These are phyloP conservation scores for Plasmodium sp. DNA, from an alignment of 169 alveolate species.

Conservation along the genomic window DNA sequence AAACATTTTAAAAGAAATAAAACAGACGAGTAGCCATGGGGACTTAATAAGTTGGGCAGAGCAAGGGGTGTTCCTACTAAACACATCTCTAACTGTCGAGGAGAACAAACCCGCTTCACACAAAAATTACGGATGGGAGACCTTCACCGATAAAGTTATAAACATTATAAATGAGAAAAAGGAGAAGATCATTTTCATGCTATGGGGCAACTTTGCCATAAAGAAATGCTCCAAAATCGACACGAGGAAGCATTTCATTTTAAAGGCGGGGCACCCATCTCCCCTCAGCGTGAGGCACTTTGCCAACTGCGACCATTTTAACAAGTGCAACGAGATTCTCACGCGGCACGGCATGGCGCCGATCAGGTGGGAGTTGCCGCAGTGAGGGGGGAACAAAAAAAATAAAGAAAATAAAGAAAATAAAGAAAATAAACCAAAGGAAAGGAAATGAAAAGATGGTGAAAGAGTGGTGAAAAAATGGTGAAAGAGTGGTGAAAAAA, in stretches of 20 bases:
- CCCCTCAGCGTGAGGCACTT: constrained; percentile 89
- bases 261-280: constrained; percentile 98
- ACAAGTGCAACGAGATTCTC: constrained; percentile 87
- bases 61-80: constrained; percentile 98
- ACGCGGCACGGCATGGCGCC: constrained; percentile 77
- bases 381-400: constrained; percentile 18
- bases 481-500: not conserved
- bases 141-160: constrained; percentile 92
- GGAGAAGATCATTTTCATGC: constrained; percentile 90
- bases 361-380: constrained; percentile 84
- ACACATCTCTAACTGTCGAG: constrained; percentile 95
- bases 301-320: constrained; percentile 88
- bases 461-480: not conserved
- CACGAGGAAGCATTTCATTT: constrained; percentile 90
- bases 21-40: constrained; percentile 92
- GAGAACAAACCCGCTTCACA: constrained; percentile 62
- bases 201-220: constrained; percentile 96
- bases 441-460: not conserved
- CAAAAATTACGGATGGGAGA: constrained; percentile 92
- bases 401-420: not conserved
- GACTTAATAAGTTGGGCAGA: constrained; percentile 97
- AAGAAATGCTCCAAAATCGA: constrained; percentile 92
- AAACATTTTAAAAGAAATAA: constrained; percentile 96
- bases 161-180: constrained; percentile 86
- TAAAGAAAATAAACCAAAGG: not conserved